phyloP scores from a whole-genome alignment of 352 stramenopile species.

The Thraustochytrium sp. region DNA sequence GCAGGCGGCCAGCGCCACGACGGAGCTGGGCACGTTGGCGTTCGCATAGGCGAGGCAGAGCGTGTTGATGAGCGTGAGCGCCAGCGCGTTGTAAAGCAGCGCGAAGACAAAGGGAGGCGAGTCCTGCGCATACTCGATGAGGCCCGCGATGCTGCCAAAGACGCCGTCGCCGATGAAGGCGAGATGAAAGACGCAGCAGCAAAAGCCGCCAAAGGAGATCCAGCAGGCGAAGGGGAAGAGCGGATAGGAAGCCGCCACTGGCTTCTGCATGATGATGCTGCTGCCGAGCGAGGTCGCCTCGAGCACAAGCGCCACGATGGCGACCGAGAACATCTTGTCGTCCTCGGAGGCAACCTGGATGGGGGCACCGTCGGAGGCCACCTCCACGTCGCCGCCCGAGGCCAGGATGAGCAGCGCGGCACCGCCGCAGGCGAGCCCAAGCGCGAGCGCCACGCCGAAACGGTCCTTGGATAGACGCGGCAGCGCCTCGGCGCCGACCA shows the following conservation, averaged over 20 bases:
- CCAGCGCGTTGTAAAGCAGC: constrained; percentile 17
- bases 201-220: neutral
- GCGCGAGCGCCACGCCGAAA: neutral
- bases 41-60: constrained; percentile 37
- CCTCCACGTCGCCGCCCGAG: neutral
- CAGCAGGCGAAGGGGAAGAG: constrained; percentile 33
- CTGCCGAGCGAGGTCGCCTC: neutral
- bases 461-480: neutral
- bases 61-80: constrained; percentile 24
- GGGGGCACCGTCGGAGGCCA: neutral
- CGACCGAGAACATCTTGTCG: constrained; percentile 5
- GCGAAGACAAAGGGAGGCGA: neutral
- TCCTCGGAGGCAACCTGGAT: neutral
- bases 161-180: neutral
- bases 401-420: constrained; percentile 10
- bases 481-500: constrained; percentile 1
- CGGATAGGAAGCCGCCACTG: neutral
- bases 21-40: constrained; percentile 12
- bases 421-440: neutral
- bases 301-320: neutral
- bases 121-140: neutral
- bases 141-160: neutral
- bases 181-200: constrained; percentile 13
- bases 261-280: constrained; percentile 32
- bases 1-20: constrained; percentile 23